Percentiles rank a stretch among this genome's conserved stretches.
Conservation (phyloP, 495 filamentous ascomycete genomes). For the Amniculicola lignicola region DNA sequence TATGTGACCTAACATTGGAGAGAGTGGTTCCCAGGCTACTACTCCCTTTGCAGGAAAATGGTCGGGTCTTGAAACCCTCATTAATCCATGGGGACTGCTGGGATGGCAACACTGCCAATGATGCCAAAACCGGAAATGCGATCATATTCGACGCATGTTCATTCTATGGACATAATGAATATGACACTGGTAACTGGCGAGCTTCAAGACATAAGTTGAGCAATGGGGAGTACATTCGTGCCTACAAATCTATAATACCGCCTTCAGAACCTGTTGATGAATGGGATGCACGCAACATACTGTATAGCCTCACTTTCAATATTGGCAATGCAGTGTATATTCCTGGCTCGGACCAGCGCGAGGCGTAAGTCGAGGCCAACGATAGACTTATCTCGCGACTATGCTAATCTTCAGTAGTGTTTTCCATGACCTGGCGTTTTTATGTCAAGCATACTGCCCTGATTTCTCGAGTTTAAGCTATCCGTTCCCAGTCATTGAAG, state of each 20-base stretch:
- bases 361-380: conserved; percentile 18
- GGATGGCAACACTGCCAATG: conserved; percentile 21
- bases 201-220: conserved; percentile 35
- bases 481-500: no score
- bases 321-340: conserved; percentile 36
- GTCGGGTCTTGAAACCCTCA: conserved; percentile 13
- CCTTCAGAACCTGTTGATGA: conserved; percentile 34
- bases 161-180: conserved; percentile 22
- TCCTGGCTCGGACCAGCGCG: conserved; percentile 28
- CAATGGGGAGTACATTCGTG: conserved; percentile 30
- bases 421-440: no score
- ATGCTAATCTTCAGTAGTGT: no score
- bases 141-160: conserved; percentile 17
- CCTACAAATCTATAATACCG: conserved; percentile 32
- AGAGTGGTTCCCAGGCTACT: conserved; percentile 17
- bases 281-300: conserved; percentile 35
- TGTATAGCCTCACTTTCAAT: conserved; percentile 38
- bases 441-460: no score
- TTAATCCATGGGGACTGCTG: conserved; percentile 16
- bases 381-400: no score
- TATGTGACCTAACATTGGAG: conserved; percentile 8
- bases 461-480: no score
- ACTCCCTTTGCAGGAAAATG: conserved; percentile 6
- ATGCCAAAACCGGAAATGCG: conserved; percentile 15
- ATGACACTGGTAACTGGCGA: conserved; percentile 17